A percentile compares a stretch with the other conserved stretches of the same genome.
phyloP scores from a whole-genome alignment of 768 basidiomycete species.

The Mycena belliarum region DNA sequence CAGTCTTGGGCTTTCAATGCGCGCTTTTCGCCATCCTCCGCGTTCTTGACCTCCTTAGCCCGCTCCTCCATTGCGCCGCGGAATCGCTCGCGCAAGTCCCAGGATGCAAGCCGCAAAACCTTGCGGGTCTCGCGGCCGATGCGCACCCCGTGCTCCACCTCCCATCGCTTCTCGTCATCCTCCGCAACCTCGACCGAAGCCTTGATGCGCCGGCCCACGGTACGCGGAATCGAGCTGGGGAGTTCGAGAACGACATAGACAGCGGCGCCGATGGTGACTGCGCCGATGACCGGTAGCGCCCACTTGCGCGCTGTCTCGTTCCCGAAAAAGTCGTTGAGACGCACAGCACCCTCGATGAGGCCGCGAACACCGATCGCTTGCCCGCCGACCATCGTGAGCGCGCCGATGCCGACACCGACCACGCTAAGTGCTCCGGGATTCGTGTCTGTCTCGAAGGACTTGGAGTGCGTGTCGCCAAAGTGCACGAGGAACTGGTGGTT shows the following conservation, averaged over 20 bases:
- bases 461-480: constrained; percentile 54
- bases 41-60: constrained; percentile 70
- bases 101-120: constrained; percentile 86
- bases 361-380: constrained; percentile 75
- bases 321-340: constrained; percentile 75
- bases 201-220: constrained; percentile 83
- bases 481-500: constrained; percentile 75
- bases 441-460: constrained; percentile 32
- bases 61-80: constrained; percentile 77
- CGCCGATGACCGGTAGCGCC: constrained; percentile 85
- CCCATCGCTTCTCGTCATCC: constrained; percentile 57
- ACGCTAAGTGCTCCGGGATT: constrained; percentile 68
- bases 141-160: constrained; percentile 66
- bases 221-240: constrained; percentile 84
- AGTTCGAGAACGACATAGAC: constrained; percentile 87
- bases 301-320: constrained; percentile 83
- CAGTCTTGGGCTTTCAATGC: constrained; percentile 71
- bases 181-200: constrained; percentile 56
- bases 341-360: constrained; percentile 76
- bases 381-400: constrained; percentile 87
- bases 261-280: constrained; percentile 67
- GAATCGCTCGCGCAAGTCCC: constrained; percentile 88
- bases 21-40: constrained; percentile 74
- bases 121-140: constrained; percentile 88
- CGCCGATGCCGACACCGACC: constrained; percentile 78